Conservation (phyloP, 2,329 filamentous ascomycete species). For the Cytospora paraplurivora region DNA sequence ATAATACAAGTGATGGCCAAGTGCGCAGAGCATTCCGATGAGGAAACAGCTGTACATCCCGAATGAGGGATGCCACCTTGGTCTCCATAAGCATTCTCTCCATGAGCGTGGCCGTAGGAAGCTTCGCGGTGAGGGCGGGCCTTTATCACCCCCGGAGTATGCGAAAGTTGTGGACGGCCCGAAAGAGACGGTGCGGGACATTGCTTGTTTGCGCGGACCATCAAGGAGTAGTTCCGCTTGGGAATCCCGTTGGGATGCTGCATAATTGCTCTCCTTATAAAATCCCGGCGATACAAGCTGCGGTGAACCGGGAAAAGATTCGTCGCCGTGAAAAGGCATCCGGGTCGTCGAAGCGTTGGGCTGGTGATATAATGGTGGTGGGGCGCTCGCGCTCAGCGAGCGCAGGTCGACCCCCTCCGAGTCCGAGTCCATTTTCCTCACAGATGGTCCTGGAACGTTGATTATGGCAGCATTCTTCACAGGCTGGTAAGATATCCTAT, state of each 20-base stretch:
- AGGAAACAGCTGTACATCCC: constrained; percentile 42
- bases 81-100: constrained; percentile 7
- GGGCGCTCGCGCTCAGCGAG: constrained; percentile 11
- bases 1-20: constrained; percentile 45
- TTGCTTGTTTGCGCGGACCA: not conserved
- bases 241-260: constrained; percentile 10
- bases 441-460: not conserved
- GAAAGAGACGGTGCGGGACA: constrained; percentile 22
- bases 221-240: constrained; percentile 17
- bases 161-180: constrained; percentile 14
- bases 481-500: constrained; percentile 12
- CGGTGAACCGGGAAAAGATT: constrained; percentile 10
- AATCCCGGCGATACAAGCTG: constrained; percentile 11
- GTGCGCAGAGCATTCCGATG: constrained; percentile 41
- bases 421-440: constrained; percentile 17
- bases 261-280: not conserved
- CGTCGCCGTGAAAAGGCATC: constrained; percentile 26
- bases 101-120: constrained; percentile 6
- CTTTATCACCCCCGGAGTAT: constrained; percentile 5
- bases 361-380: constrained; percentile 6
- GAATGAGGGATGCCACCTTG: constrained; percentile 31
- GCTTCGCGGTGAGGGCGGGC: constrained; percentile 1
- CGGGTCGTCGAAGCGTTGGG: constrained; percentile 16
- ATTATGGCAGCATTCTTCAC: constrained; percentile 5
- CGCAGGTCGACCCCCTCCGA: constrained; percentile 13